Percentiles rank a stretch among this genome's conserved stretches.
phyloP scores from a whole-genome alignment of 1,284 basidiomycete genomes.

The Sanghuangporus baumii region DNA sequence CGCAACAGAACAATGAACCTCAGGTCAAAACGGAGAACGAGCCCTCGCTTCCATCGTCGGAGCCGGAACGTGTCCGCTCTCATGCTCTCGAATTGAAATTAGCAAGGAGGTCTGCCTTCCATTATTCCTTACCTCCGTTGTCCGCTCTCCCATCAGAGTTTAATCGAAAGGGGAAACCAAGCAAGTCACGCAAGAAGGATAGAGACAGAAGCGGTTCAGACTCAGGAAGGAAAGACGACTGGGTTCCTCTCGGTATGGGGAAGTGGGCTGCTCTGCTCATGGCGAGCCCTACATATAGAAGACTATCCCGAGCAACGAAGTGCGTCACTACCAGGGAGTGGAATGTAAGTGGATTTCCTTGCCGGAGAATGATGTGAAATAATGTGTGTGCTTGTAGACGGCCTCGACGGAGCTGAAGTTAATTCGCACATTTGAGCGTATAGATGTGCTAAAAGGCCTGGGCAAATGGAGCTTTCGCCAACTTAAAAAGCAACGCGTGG shows the following conservation, averaged over 20 bases:
- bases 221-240: slow-evolving; percentile 53
- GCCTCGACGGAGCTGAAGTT: slow-evolving; percentile 74
- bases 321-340: slow-evolving; percentile 74
- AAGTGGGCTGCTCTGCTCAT: slow-evolving; percentile 66
- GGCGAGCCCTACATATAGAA: slow-evolving; percentile 69
- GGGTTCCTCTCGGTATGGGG: slow-evolving; percentile 58
- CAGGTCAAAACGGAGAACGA: not conserved
- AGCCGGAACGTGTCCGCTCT: not conserved
- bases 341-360: slow-evolving; percentile 46
- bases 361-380: slow-evolving; percentile 1
- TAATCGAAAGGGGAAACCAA: slow-evolving; percentile 51
- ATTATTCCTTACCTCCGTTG: slow-evolving; percentile 57
- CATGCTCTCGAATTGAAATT: slow-evolving; percentile 19
- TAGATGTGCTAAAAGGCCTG: slow-evolving; percentile 79
- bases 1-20: not conserved
- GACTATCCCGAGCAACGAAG: slow-evolving; percentile 62
- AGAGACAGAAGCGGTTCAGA: slow-evolving; percentile 35
- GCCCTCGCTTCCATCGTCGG: not conserved
- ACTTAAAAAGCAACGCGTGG: slow-evolving; percentile 86
- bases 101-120: slow-evolving; percentile 31
- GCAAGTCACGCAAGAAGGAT: slow-evolving; percentile 54
- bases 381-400: slow-evolving; percentile 39
- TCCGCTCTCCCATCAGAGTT: slow-evolving; percentile 59
- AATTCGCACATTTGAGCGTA: slow-evolving; percentile 76
- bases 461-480: slow-evolving; percentile 93